Base-by-base conservation (phyloP, 2,329 filamentous ascomycete genomes). In the Dactylonectria macrodidyma region DNA sequence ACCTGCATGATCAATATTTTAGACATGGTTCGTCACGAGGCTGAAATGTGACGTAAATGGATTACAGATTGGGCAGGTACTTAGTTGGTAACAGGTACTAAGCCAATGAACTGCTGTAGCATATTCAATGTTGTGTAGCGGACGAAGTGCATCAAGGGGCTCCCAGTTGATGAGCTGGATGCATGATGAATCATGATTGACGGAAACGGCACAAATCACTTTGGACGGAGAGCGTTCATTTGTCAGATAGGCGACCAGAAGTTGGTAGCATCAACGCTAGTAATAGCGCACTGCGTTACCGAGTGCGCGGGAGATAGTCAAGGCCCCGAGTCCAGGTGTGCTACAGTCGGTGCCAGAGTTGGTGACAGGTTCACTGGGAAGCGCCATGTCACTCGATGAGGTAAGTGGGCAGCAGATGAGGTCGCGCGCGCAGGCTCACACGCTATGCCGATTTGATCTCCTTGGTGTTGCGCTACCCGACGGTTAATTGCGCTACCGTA, bases 161-260 rank as follows among this genome's bases (percentile, higher is more conserved):
- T 41, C 33, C 36, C 14, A 52, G 26, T 48, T 10, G 5, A n/a
- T 14, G 16, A 48, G 46, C 22, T 47, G n/a, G n/a, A 7, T 48
- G 46, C 22, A 11, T 57, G 52, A 56, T 62, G 60, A 62, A 62
- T 62, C 52, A 62, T 62, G 60, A 56, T 11, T 46, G 24, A 30
- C 22, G 24, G 5, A 50, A 30, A 50, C 14, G 46, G 12, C 24
- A 26, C 46, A 33, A n/a, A n/a, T 7, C 6, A 14, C 41, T 9
- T 1, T 24, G 3, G 2, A 16, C 5, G 47, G 22, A 30, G 47
- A 7, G 8, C 47, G 33, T 51, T 33, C 3, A 51, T 51, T 33
- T 41, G 33, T 24, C 34, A 38, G n/a, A 33, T 10, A 10, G 34
- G 50, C 34, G 24, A 52, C 26, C 48, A 36, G 50, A 12, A 36